Conservation (phyloP, 202 grass and related monocot genomes). For the Alloteropsis angusta region DNA sequence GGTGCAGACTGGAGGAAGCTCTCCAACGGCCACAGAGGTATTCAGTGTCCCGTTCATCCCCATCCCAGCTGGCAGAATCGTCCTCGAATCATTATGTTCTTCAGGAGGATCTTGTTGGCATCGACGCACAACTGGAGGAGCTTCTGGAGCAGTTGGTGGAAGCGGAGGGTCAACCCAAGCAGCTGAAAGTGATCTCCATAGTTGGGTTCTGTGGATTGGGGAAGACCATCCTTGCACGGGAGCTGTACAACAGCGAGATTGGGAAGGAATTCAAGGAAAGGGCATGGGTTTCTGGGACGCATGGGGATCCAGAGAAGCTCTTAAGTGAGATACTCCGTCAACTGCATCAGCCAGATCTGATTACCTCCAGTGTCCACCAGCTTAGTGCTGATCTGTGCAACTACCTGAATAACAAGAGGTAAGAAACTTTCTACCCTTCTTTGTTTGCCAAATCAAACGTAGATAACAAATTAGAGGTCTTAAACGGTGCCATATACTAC, state of each 20-base stretch:
- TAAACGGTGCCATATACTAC: too few species aligned
- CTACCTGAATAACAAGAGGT: neutral
- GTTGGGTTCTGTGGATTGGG: slow-evolving; percentile 9
- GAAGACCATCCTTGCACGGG: neutral
- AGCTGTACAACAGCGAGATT: neutral
- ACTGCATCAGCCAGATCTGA: neutral
- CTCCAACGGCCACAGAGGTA: neutral
- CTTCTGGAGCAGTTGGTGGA: neutral
- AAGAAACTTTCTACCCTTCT: neutral
- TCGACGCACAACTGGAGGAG: neutral
- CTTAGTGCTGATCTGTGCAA: neutral
- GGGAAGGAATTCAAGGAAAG: neutral
- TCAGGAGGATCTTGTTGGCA: neutral
- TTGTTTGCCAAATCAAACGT: neutral
- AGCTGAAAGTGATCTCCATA: slow-evolving; percentile 15
- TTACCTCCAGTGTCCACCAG: neutral
- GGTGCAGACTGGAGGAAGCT: neutral
- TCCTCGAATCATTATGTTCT: neutral
- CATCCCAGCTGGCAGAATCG: neutral
- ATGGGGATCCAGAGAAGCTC: neutral
- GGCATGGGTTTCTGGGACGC: neutral
- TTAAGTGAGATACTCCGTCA: neutral
- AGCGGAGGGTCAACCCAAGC: neutral
- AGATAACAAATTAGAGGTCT: too few species aligned
- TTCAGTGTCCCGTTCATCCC: neutral